Conservation (phyloP, 352 stramenopile genomes). For the Globisporangium polare region DNA sequence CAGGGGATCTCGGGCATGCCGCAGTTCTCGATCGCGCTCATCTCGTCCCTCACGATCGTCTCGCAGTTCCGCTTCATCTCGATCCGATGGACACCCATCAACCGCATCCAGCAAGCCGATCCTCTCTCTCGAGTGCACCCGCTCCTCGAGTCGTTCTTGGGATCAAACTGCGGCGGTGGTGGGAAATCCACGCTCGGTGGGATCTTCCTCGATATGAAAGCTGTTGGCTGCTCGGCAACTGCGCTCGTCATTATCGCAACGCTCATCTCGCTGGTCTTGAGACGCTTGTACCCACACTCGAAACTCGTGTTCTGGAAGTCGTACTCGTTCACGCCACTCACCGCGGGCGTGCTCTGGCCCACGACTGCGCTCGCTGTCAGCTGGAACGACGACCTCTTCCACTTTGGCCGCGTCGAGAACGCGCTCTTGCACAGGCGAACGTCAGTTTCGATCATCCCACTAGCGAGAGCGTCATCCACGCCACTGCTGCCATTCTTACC, state of each 20-base stretch:
- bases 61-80: slow-evolving; percentile 14
- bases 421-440: background rate
- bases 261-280: background rate
- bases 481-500: too few species aligned
- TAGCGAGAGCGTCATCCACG: too few species aligned
- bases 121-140: slow-evolving; percentile 1
- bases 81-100: background rate
- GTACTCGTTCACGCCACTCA: slow-evolving; percentile 6
- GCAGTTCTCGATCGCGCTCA: slow-evolving; percentile 17
- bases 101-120: background rate
- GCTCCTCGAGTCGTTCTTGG: background rate
- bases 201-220: slow-evolving; percentile 12
- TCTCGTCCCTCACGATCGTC: slow-evolving; percentile 16
- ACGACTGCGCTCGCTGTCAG: slow-evolving; percentile 2
- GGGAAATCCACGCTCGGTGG: slow-evolving; percentile 1
- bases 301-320: slow-evolving; percentile 11
- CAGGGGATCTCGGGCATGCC: slow-evolving; percentile 8
- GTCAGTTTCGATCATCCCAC: background rate
- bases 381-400: slow-evolving; percentile 13
- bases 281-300: background rate
- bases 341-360: background rate
- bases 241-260: too few species aligned
- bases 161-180: slow-evolving; percentile 1
- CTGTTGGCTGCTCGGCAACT: background rate
- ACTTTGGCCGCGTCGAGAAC: background rate